Percentiles rank a stretch among this genome's conserved stretches.
phyloP scores from a whole-genome alignment of 2,329 filamentous ascomycete species.

The Colletotrichum eleusines region DNA sequence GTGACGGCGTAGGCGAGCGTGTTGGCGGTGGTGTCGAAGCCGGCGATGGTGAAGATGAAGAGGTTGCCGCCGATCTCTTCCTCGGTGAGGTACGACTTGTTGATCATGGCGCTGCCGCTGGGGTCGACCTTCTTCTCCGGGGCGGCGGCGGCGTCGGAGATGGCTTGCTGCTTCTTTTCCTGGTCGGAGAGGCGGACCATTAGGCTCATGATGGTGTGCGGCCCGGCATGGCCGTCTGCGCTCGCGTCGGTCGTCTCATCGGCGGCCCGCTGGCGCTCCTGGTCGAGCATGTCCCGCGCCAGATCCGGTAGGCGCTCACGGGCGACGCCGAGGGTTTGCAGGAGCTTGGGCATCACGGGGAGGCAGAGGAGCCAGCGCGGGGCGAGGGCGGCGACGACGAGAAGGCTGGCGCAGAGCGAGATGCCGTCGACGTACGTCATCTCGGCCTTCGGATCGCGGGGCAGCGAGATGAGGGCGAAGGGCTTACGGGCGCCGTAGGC shows the following conservation, averaged over 20 bases:
- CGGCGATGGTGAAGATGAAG: constrained; percentile 49
- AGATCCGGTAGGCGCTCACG: constrained; percentile 47
- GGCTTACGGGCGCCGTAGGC: constrained; percentile 50
- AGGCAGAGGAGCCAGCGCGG: constrained; percentile 45
- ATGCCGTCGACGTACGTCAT: constrained; percentile 51
- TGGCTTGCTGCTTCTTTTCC: constrained; percentile 41
- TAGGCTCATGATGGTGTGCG: constrained; percentile 48
- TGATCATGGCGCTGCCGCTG: background rate
- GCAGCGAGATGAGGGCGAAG: constrained; percentile 46
- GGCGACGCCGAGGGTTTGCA: constrained; percentile 47
- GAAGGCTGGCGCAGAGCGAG: constrained; percentile 47
- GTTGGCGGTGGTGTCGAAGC: constrained; percentile 63
- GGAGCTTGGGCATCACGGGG: constrained; percentile 45
- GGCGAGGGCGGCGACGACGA: constrained; percentile 48
- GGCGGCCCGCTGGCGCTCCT: constrained; percentile 11
- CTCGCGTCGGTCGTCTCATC: constrained; percentile 48
- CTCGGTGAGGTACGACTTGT: constrained; percentile 41
- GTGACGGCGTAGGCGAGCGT: constrained; percentile 62
- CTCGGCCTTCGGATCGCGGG: constrained; percentile 28
- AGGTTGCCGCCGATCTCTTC: constrained; percentile 49
- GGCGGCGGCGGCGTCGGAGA: too few species aligned
- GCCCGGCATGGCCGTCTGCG: constrained; percentile 8
- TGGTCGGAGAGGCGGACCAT: constrained; percentile 47
- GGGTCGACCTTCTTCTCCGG: background rate
- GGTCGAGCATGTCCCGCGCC: constrained; percentile 37